These are phyloP conservation scores for Arthrobotrys musiformis DNA, from an alignment of 2,329 filamentous ascomycete species.

Conservation along the genomic window DNA sequence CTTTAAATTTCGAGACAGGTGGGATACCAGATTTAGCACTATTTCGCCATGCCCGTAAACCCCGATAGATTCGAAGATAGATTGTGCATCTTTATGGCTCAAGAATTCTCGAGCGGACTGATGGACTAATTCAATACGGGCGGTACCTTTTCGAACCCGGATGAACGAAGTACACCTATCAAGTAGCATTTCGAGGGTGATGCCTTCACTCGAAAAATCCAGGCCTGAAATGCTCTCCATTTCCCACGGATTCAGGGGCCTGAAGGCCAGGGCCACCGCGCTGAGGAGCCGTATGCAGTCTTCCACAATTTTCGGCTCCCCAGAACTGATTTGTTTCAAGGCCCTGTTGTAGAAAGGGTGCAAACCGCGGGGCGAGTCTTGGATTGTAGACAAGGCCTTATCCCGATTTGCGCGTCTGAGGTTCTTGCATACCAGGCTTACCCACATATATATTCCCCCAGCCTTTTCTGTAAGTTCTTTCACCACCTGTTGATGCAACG, in stretches of 20 bases:
- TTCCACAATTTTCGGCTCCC: slow-evolving; percentile 48
- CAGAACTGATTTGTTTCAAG: slow-evolving; percentile 56
- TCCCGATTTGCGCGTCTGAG: slow-evolving; percentile 54
- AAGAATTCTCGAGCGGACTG: slow-evolving; percentile 60
- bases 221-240: slow-evolving; percentile 57
- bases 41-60: slow-evolving; percentile 55
- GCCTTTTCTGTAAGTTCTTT: slow-evolving; percentile 49
- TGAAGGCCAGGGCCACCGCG: slow-evolving; percentile 58
- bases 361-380: slow-evolving; percentile 58
- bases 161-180: slow-evolving; percentile 60
- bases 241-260: slow-evolving; percentile 59
- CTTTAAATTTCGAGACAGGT: slow-evolving; percentile 58
- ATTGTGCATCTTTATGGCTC: slow-evolving; percentile 47
- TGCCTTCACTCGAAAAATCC: slow-evolving; percentile 9
- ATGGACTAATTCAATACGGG: slow-evolving; percentile 60
- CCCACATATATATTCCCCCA: slow-evolving; percentile 60
- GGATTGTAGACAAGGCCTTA: slow-evolving; percentile 50
- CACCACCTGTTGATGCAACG: slow-evolving; percentile 34
- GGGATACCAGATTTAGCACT: slow-evolving; percentile 57
- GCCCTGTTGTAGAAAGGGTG: slow-evolving; percentile 58
- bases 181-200: slow-evolving; percentile 40
- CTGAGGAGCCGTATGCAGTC: slow-evolving; percentile 58
- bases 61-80: slow-evolving; percentile 56
- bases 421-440: slow-evolving; percentile 59
- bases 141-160: slow-evolving; percentile 35